Conservation (phyloP, 2,329 filamentous ascomycete species). For the Cytospora leucostoma region DNA sequence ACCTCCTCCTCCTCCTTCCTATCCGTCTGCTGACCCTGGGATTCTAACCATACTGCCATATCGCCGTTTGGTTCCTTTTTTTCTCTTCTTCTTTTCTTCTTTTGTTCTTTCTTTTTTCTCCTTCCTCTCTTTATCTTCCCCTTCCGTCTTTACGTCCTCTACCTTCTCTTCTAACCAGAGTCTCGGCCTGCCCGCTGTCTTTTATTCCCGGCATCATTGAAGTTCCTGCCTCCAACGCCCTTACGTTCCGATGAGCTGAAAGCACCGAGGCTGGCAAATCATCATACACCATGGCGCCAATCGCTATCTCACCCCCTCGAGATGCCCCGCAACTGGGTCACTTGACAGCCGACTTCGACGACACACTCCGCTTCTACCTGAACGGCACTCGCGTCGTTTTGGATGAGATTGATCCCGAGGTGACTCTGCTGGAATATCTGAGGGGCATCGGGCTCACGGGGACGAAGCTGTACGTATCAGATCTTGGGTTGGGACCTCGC, state of each 20-base stretch:
- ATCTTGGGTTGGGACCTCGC: not conserved
- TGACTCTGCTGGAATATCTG: slow-evolving; percentile 90
- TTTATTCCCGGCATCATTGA: not conserved
- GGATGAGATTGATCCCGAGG: slow-evolving; percentile 85
- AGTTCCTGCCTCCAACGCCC: not conserved
- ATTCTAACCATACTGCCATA: not conserved
- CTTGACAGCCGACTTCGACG: slow-evolving; percentile 77
- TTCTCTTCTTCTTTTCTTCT: not conserved
- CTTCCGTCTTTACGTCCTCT: not conserved
- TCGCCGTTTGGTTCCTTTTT: not conserved
- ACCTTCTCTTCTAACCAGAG: not conserved
- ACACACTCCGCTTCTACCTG: slow-evolving; percentile 88
- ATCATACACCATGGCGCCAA: slow-evolving; percentile 54
- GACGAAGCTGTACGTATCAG: slow-evolving; percentile 71
- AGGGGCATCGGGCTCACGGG: slow-evolving; percentile 91
- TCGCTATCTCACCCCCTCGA: slow-evolving; percentile 53
- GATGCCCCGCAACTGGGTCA: slow-evolving; percentile 44
- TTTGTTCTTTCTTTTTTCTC: not conserved
- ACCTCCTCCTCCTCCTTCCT: not conserved
- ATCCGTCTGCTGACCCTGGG: slow-evolving; percentile 7
- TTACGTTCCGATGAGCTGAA: slow-evolving; percentile 10
- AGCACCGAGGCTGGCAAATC: not conserved
- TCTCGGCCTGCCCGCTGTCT: not conserved
- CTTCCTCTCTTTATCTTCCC: not conserved
- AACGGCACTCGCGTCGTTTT: slow-evolving; percentile 89